These are phyloP conservation scores for Aristolochia fimbriata DNA, from an alignment of 164 flowering plant species.

Conservation along the genomic window DNA sequence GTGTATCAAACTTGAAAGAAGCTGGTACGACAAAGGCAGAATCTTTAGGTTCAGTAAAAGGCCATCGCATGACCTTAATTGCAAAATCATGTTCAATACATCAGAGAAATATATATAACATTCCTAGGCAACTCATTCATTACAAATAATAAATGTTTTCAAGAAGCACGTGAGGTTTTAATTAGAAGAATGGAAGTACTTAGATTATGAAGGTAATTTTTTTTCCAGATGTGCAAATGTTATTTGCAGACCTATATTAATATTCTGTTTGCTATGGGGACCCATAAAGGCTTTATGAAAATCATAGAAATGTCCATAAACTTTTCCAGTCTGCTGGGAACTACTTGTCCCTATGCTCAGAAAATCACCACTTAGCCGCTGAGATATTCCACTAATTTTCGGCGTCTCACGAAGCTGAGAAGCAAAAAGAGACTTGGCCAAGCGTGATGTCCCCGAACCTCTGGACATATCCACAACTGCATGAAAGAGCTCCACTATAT, in stretches of 20 bases:
- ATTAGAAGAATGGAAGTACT: no score
- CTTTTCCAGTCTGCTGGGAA: slow-evolving; percentile 30
- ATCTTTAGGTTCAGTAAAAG: not conserved
- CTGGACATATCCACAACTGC: slow-evolving; percentile 68
- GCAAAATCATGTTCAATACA: no score
- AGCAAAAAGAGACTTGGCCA: slow-evolving; percentile 91
- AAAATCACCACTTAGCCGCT: slow-evolving; percentile 33
- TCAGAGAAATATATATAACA: no score
- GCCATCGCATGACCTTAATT: no score
- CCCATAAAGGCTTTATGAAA: slow-evolving; percentile 30
- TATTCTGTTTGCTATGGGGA: slow-evolving; percentile 16
- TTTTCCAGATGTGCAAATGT: not conserved
- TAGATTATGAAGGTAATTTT: not conserved
- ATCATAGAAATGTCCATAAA: slow-evolving; percentile 34
- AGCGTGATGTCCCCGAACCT: slow-evolving; percentile 61
- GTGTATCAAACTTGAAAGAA: slow-evolving; percentile 72
- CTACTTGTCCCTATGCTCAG: slow-evolving; percentile 27
- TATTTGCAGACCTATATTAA: slow-evolving; percentile 56
- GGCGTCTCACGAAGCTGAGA: slow-evolving; percentile 41
- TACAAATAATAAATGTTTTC: no score
- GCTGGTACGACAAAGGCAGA: slow-evolving; percentile 21
- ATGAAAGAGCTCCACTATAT: slow-evolving; percentile 67
- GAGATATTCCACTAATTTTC: slow-evolving; percentile 31
- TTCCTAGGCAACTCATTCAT: no score
- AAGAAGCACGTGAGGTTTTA: no score